These are phyloP conservation scores for Penicillium taxi DNA, from an alignment of 495 filamentous ascomycete genomes.

Conservation along the genomic window DNA sequence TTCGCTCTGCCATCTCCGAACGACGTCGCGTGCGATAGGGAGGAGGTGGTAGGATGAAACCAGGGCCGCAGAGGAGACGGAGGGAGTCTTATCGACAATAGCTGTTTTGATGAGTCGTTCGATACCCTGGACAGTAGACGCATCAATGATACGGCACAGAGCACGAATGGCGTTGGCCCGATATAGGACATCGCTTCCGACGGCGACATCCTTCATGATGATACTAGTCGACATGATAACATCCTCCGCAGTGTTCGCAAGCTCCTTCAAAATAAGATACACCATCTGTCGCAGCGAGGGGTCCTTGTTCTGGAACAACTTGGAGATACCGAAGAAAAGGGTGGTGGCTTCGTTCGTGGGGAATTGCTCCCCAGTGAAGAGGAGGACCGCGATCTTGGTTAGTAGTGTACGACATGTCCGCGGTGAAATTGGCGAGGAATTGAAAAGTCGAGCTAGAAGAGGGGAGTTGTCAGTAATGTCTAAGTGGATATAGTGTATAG, in stretches of 20 bases:
- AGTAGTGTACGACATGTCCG: constrained; percentile 91
- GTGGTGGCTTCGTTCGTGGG: constrained; percentile 95
- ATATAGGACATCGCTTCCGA: constrained; percentile 91
- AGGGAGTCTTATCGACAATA: constrained; percentile 98
- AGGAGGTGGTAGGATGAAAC: constrained; percentile 98
- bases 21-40: constrained; percentile 89
- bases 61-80: constrained; percentile 92
- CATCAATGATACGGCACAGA: constrained; percentile 95
- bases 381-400: constrained; percentile 93
- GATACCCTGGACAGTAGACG: constrained; percentile 94
- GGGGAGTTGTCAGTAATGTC: constrained; percentile 15
- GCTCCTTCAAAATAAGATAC: constrained; percentile 93
- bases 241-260: constrained; percentile 93
- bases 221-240: constrained; percentile 99
- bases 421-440: constrained; percentile 88
- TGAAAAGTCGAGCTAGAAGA: constrained; percentile 83
- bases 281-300: constrained; percentile 98
- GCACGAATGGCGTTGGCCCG: constrained; percentile 95
- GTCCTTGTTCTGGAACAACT: constrained; percentile 99
- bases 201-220: constrained; percentile 99
- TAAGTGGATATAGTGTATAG: constrained; percentile 8
- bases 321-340: constrained; percentile 98
- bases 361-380: constrained; percentile 96
- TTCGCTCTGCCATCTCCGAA: constrained; percentile 97
- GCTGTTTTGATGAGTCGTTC: constrained; percentile 98